Conservation (phyloP, 192 early-diverging fungal species). For the Bifiguratus adelaidae region DNA sequence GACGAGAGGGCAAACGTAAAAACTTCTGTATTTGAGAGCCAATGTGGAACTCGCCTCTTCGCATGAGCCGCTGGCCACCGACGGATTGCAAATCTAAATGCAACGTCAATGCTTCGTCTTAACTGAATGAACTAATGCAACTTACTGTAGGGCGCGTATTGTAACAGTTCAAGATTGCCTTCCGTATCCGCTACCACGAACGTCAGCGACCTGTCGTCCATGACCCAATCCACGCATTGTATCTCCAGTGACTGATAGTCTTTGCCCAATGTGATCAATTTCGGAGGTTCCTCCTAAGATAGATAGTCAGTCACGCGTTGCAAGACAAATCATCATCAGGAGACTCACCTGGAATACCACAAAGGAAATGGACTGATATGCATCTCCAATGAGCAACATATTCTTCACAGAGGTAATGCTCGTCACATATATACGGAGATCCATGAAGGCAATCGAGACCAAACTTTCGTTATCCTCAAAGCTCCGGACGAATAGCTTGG, state of each 20-base stretch:
- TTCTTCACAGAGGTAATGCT: constrained; percentile 76
- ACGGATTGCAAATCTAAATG: constrained; percentile 74
- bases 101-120: background rate
- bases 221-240: constrained; percentile 60
- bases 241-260: constrained; percentile 77
- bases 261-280: constrained; percentile 78
- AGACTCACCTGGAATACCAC: constrained; percentile 74
- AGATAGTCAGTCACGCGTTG: background rate
- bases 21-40: too few relatives aligned
- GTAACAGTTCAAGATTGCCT: constrained; percentile 70
- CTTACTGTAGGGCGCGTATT: constrained; percentile 83
- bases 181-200: constrained; percentile 79
- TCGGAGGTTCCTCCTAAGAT: constrained; percentile 78
- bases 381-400: constrained; percentile 79
- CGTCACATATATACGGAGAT: constrained; percentile 86
- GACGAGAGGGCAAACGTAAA: too few relatives aligned
- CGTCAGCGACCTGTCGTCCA: constrained; percentile 59
- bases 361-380: constrained; percentile 81
- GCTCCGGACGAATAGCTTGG: constrained; percentile 72
- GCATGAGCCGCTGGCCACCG: constrained; percentile 79
- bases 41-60: constrained; percentile 81
- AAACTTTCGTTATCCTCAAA: constrained; percentile 76
- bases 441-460: constrained; percentile 88
- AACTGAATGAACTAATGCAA: background rate
- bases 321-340: background rate